These are phyloP conservation scores for Pseudocercospora vitis DNA, from an alignment of 2,329 filamentous ascomycete species.

Conservation along the genomic window DNA sequence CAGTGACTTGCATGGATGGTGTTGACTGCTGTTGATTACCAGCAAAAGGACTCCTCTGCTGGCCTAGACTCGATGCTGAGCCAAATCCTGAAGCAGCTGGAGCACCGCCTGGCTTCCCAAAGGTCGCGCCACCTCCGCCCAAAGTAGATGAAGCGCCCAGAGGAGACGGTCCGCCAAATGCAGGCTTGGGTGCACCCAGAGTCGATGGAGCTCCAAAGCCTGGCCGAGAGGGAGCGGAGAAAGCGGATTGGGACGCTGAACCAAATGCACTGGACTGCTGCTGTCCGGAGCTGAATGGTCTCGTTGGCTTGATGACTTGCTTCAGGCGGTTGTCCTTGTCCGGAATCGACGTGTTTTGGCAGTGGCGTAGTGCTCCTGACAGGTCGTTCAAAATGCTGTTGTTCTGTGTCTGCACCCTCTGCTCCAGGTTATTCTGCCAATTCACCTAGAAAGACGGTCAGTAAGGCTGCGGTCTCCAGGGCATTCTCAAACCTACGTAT, in stretches of 20 bases:
- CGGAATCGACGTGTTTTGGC: not conserved
- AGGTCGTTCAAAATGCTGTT: constrained; percentile 68
- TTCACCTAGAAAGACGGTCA: constrained; percentile 13
- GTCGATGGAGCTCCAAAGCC: constrained; percentile 15
- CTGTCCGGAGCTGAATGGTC: not conserved
- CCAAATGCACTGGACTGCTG: constrained; percentile 16
- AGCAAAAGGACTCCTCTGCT: constrained; percentile 25
- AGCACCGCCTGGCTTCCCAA: constrained; percentile 10
- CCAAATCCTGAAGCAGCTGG: constrained; percentile 23
- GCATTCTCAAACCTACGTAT: not conserved
- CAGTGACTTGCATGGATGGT: constrained; percentile 1
- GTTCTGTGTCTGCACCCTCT: constrained; percentile 47
- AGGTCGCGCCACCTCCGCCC: constrained; percentile 32
- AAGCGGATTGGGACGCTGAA: constrained; percentile 20
- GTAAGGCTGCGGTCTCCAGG: not conserved
- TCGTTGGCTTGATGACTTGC: constrained; percentile 11
- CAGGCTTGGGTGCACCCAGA: not conserved
- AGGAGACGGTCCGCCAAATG: constrained; percentile 34
- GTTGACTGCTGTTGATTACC: constrained; percentile 14
- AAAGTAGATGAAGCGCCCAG: no score
- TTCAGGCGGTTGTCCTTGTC: constrained; percentile 2
- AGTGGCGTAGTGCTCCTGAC: constrained; percentile 56
- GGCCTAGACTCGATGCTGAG: constrained; percentile 25
- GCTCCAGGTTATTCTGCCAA: constrained; percentile 21
- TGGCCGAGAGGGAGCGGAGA: constrained; percentile 11